Percentiles rank a stretch among this genome's conserved stretches.
Evolutionary conservation across 2,329 filamentous ascomycete species (phyloP).

Genomic region (Aspergillus terreus): DNA sequence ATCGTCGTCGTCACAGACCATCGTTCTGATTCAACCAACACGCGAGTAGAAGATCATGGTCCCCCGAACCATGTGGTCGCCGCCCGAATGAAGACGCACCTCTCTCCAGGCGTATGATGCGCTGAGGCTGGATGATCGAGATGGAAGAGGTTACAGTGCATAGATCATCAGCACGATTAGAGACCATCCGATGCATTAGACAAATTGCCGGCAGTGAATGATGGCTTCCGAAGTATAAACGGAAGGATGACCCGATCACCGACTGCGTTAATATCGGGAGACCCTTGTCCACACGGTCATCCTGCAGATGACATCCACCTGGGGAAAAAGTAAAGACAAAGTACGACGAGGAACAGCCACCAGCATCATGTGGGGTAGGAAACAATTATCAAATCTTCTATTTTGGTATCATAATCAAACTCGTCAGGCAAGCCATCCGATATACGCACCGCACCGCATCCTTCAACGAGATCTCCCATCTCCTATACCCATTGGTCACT

Average conservation of each 20-base stretch:
- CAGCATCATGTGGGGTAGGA: too few relatives aligned
- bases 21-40: background rate
- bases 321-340: too few relatives aligned
- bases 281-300: background rate
- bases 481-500: background rate
- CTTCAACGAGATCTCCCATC: too few relatives aligned
- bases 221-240: background rate
- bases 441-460: background rate
- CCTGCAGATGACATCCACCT: too few relatives aligned
- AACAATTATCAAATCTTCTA: background rate
- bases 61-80: conserved; percentile 3
- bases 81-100: background rate
- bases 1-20: background rate
- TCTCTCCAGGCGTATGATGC: background rate
- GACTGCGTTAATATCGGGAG: background rate
- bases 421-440: background rate
- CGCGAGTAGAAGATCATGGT: background rate
- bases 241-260: background rate
- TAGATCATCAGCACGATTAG: background rate
- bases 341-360: too few relatives aligned
- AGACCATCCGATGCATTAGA: background rate
- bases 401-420: background rate
- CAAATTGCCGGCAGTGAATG: background rate
- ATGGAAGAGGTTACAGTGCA: background rate
- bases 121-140: background rate